Base-by-base conservation (phyloP, 1,284 basidiomycete species). In the Moesziomyces sp. region DNA sequence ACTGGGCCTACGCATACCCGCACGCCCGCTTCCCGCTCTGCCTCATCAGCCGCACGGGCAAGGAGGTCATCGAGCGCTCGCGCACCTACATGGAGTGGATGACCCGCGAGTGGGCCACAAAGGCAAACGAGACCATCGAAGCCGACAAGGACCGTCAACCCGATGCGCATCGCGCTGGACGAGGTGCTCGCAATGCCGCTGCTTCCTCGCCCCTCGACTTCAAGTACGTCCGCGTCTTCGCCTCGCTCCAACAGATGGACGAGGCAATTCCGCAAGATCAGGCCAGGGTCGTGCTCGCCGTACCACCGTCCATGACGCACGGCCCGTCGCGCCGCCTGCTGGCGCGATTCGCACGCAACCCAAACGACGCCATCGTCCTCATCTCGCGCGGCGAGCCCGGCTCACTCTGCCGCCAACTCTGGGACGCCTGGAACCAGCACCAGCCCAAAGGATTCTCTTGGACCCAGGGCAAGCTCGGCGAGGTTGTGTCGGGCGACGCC, bases 51-150 rank as follows among this genome's bases (percentile, higher is more conserved):
- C 88, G 91, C 35, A 96, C 93, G 1, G 94, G 92, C 2, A 90
- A 91, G 71, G 96, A 99, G 85, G 96, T 98, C 90, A 86, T 98
- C 42, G 92, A 93, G 2, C 94, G 96, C 78, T 93, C 97, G 18
- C 87, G 94, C 58, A 96, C 93, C 87, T 92, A 99, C 90, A 96
- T 98, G 89, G 97, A 98, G 84, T 99, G 96, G 95, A 90, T 98
- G 78, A 94, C 95, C 16, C 93, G 94, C 9, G 93, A 93, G 1
- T 91, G 97, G 68, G 93, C 79, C 3, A 77, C 68, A 30, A 76
- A 76, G 57, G 58, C 68, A 16, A 58, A 54, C 54, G 71, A 74
- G 30, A 59, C 61, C 30, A 74, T 71, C 23, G 70, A 70, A 16
- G 64, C 62, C n/a, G 70, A 68, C 38, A 56, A 73, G 28, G 65